Conservation (phyloP, 495 filamentous ascomycete genomes). For the Hypoxylon subgilvum region DNA sequence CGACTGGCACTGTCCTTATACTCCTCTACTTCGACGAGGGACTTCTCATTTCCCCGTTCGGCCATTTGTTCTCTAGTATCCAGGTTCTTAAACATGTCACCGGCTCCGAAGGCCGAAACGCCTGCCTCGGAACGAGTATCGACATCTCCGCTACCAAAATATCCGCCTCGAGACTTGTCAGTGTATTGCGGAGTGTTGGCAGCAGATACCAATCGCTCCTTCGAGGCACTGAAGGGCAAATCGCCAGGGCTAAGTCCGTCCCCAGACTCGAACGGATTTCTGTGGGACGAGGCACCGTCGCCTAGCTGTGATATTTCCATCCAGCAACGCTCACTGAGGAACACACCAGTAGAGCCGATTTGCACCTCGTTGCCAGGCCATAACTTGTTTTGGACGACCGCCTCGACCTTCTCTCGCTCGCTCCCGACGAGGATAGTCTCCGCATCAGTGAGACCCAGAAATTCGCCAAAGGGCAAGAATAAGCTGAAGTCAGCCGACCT, state of each 20-base stretch:
- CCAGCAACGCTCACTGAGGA: conserved; percentile 95
- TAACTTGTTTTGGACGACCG: conserved; percentile 82
- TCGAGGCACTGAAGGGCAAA: conserved; percentile 66
- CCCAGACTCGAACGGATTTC: conserved; percentile 57
- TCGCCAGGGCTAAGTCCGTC: conserved; percentile 47
- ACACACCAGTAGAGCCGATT: conserved; percentile 89
- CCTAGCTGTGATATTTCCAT: conserved; percentile 79
- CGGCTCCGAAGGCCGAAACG: conserved; percentile 82
- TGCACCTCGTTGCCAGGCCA: conserved; percentile 93
- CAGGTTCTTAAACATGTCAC: conserved; percentile 98
- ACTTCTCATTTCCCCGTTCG: conserved; percentile 90
- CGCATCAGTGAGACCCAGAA: conserved; percentile 84
- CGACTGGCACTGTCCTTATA: conserved; percentile 77
- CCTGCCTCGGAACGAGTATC: conserved; percentile 91
- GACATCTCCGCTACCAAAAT: conserved; percentile 82
- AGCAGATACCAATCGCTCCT: conserved; percentile 67
- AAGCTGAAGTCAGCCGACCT: conserved; percentile 93
- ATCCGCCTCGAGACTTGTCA: conserved; percentile 76
- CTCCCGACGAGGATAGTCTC: conserved; percentile 85
- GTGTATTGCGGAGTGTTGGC: conserved; percentile 68
- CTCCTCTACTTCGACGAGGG: conserved; percentile 88
- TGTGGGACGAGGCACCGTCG: conserved; percentile 64
- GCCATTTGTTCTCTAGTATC: conserved; percentile 93
- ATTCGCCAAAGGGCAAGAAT: conserved; percentile 95
- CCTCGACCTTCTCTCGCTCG: conserved; percentile 89